phyloP scores from a whole-genome alignment of 768 basidiomycete genomes.

The Panellus pusillus region DNA sequence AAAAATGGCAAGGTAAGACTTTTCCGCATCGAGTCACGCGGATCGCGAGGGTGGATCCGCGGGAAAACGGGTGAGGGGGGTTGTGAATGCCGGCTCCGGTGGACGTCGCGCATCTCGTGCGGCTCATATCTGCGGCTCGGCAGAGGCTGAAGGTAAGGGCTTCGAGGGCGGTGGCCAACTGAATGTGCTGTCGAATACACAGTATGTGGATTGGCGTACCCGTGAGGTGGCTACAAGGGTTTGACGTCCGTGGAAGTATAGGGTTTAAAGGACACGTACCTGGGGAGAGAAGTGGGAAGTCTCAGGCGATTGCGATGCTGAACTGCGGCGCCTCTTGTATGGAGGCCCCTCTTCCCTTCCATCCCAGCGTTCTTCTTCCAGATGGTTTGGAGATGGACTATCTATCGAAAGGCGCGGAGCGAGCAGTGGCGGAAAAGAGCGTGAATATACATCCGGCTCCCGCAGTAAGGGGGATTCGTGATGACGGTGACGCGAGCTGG shows the following conservation, averaged over 20 bases:
- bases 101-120: no score
- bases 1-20: no score
- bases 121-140: no score
- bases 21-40: no score
- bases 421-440: not conserved
- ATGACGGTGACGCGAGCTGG: not conserved
- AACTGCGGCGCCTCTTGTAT: conserved; percentile 10
- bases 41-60: no score
- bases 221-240: no score
- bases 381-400: not conserved
- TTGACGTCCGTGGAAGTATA: not conserved
- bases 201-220: no score
- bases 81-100: no score
- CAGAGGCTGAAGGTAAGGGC: no score
- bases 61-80: no score
- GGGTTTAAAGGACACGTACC: not conserved
- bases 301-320: not conserved
- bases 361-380: not conserved
- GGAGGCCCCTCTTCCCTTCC: not conserved
- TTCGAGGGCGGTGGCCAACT: no score
- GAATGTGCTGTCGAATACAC: no score
- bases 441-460: not conserved
- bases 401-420: not conserved
- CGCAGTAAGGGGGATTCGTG: not conserved
- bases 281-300: not conserved